Conservation (phyloP, 139 green algal species). For the Dunaliella sp. region DNA sequence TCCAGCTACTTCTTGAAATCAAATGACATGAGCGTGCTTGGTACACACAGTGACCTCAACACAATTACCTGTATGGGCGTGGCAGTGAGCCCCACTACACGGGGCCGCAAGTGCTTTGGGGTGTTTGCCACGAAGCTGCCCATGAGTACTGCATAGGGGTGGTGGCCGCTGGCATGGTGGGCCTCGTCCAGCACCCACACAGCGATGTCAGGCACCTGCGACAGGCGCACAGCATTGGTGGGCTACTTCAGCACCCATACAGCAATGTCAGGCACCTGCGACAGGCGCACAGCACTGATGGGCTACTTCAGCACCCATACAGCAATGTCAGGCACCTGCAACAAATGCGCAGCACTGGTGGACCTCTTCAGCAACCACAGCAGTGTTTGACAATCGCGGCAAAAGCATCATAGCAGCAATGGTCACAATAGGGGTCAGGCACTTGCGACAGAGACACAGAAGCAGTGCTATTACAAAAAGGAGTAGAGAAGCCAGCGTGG, state of each 20-base stretch:
- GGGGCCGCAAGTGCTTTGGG: background rate
- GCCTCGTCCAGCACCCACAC: conserved; percentile 27
- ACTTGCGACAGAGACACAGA: too few species aligned
- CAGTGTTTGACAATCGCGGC: conserved; percentile 18
- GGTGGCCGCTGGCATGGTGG: conserved; percentile 22
- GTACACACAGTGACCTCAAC: too few species aligned
- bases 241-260: conserved; percentile 24
- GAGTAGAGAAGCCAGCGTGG: too few species aligned
- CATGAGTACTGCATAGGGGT: conserved; percentile 29
- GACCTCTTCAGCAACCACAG: conserved; percentile 17
- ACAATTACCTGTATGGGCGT: conserved; percentile 16
- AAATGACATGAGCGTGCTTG: too few species aligned
- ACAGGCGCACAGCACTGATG: too few species aligned
- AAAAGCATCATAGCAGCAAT: too few species aligned
- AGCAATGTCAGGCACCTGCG: conserved; percentile 20
- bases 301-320: conserved; percentile 24
- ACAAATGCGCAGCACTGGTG: too few species aligned
- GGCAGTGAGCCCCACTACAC: conserved; percentile 25
- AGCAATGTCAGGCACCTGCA: conserved; percentile 20
- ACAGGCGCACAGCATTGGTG: too few species aligned
- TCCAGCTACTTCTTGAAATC: too few species aligned
- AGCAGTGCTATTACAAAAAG: too few species aligned
- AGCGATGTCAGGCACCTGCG: conserved; percentile 20
- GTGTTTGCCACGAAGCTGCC: conserved; percentile 13
- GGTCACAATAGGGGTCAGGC: too few species aligned